These are phyloP conservation scores for Trichoderma citrinoviride DNA, from an alignment of 2,329 filamentous ascomycete species.

Conservation along the genomic window DNA sequence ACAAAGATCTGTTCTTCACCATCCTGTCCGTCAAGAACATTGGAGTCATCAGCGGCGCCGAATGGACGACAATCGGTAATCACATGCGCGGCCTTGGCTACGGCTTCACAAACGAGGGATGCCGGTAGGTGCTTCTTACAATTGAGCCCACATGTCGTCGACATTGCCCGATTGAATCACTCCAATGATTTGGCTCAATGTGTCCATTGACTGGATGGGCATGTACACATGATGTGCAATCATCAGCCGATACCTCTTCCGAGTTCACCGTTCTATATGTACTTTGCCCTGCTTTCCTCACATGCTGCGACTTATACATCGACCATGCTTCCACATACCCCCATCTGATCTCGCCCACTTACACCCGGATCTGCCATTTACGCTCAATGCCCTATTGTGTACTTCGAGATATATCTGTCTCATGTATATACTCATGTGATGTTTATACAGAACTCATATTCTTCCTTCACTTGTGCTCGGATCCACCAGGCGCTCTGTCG, in stretches of 20 bases:
- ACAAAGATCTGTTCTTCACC: conserved; percentile 62
- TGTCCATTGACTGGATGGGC: not conserved
- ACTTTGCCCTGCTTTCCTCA: not conserved
- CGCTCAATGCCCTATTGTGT: not conserved
- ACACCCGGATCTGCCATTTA: not conserved
- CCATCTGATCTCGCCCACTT: not conserved
- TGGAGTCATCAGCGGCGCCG: conserved; percentile 58
- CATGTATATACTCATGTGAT: not conserved
- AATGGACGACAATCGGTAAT: conserved; percentile 62
- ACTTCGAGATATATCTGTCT: not conserved
- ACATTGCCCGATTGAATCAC: not conserved
- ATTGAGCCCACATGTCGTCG: not conserved
- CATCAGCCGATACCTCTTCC: not conserved
- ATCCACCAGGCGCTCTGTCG: not conserved
- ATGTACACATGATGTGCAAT: not conserved
- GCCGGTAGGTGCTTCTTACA: conserved; percentile 49
- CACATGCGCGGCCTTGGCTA: conserved; percentile 59
- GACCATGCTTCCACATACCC: no score
- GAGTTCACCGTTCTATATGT: not conserved
- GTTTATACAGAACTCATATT: no score
- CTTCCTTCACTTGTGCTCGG: not conserved
- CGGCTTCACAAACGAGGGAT: conserved; percentile 63
- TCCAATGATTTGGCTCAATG: not conserved
- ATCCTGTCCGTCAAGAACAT: conserved; percentile 62
- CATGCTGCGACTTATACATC: no score